These are phyloP conservation scores for Moesziomyces sp. DNA, from an alignment of 1,284 basidiomycete species.

Conservation along the genomic window DNA sequence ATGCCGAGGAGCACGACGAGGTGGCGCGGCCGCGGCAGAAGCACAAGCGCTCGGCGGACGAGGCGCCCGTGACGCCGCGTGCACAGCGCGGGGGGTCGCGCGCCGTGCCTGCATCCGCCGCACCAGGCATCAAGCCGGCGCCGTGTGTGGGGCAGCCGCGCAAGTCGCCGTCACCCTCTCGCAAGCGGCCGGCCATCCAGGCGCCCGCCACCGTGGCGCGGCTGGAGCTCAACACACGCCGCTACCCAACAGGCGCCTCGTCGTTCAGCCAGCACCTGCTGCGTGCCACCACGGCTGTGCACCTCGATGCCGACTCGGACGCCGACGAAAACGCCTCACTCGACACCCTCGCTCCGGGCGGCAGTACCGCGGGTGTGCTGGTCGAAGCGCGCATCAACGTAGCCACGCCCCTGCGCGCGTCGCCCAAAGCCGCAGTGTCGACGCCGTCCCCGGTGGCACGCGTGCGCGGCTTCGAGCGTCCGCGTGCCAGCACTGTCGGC, in stretches of 20 bases:
- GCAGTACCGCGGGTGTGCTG: conserved; percentile 19
- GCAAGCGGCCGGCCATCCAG: conserved; percentile 55
- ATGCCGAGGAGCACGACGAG: conserved; percentile 11
- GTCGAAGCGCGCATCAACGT: conserved; percentile 43
- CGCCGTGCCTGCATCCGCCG: conserved; percentile 15
- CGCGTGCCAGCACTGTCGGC: conserved; percentile 24
- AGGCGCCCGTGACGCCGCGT: conserved; percentile 25
- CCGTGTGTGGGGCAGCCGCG: conserved; percentile 66
- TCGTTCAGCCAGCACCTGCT: conserved; percentile 23
- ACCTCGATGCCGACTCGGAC: conserved; percentile 1
- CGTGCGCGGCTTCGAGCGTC: conserved; percentile 15
- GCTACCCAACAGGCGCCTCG: conserved; percentile 18
- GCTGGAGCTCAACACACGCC: conserved; percentile 24
- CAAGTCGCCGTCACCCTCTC: conserved; percentile 60
- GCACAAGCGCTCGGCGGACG: conserved; percentile 6
- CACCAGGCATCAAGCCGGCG: conserved; percentile 57
- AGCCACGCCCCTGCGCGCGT: conserved; percentile 13
- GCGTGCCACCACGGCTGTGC: conserved; percentile 14
- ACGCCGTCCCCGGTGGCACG: conserved; percentile 23
- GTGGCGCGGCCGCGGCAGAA: conserved; percentile 26
- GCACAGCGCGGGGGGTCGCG: conserved; percentile 15
- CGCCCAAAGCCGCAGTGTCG: conserved; percentile 28
- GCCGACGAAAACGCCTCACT: neutral
- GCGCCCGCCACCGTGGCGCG: conserved; percentile 39
- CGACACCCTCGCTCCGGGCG: too few relatives aligned